These are phyloP conservation scores for Oryza glaberrima DNA, from an alignment of 176 grass and related monocot species.

Conservation along the genomic window DNA sequence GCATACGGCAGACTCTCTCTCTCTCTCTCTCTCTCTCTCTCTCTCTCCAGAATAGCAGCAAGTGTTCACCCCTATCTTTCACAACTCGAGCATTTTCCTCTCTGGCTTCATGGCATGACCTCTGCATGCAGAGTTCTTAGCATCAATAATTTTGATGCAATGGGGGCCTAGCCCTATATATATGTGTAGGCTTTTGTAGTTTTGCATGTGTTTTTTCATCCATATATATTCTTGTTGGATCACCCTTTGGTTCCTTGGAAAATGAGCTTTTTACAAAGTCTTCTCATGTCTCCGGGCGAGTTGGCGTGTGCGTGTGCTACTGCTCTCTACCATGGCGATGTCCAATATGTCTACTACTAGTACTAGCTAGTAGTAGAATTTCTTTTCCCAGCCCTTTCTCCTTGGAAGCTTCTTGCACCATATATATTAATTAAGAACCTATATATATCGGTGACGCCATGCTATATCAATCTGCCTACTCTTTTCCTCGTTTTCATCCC, in stretches of 20 bases:
- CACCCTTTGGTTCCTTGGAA: slow-evolving; percentile 13
- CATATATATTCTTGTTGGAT: neutral
- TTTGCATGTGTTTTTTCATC: neutral
- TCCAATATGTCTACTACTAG: neutral
- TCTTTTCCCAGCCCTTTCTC: slow-evolving; percentile 9
- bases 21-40: neutral
- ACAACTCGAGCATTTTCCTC: slow-evolving; percentile 10
- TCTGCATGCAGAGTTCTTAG: neutral
- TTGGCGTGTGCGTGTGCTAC: neutral
- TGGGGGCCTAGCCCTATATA: neutral
- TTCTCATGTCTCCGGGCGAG: slow-evolving; percentile 1
- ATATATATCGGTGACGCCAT: slow-evolving; percentile 10
- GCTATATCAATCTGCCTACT: slow-evolving; percentile 22
- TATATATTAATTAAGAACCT: slow-evolving; percentile 20
- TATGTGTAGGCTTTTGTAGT: neutral
- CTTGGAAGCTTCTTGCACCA: slow-evolving; percentile 32
- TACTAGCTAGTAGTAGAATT: neutral
- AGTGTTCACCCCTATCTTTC: slow-evolving; percentile 40
- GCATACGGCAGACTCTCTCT: neutral
- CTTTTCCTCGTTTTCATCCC: slow-evolving; percentile 30
- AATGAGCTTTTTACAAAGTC: slow-evolving; percentile 1
- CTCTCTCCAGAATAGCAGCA: neutral
- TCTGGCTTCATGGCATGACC: neutral
- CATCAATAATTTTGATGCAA: slow-evolving; percentile 22
- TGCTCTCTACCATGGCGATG: neutral